Percentiles rank a stretch among this genome's conserved stretches.
phyloP scores from a whole-genome alignment of 2,329 filamentous ascomycete genomes.

The Paraphoma sp. region DNA sequence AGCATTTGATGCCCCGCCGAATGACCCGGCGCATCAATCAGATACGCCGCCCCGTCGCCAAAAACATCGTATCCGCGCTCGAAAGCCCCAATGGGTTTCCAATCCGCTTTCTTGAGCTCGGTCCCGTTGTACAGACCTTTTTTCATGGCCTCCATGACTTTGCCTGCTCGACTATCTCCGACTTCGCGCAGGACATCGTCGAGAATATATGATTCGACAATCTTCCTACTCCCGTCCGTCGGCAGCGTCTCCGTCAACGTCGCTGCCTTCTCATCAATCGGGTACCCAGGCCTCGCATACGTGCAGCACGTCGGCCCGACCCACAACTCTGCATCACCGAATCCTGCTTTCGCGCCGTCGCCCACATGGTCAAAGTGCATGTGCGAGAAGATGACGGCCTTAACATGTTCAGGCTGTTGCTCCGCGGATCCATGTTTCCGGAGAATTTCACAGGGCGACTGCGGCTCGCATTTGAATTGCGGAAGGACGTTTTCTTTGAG shows the following conservation, averaged over 20 bases:
- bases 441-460: conserved; percentile 35
- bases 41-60: conserved; percentile 55
- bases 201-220: conserved; percentile 41
- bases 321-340: conserved; percentile 47
- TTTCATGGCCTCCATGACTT: conserved; percentile 26
- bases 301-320: conserved; percentile 46
- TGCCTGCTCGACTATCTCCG: conserved; percentile 32
- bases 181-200: conserved; percentile 34
- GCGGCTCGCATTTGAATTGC: conserved; percentile 44
- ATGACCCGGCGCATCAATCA: conserved; percentile 61
- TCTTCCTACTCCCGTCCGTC: conserved; percentile 50
- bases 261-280: conserved; percentile 24
- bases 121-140: conserved; percentile 38
- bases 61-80: conserved; percentile 57
- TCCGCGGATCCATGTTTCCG: conserved; percentile 28
- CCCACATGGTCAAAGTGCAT: conserved; percentile 53
- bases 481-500: conserved; percentile 50
- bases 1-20: conserved; percentile 59
- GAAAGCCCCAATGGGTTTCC: conserved; percentile 51
- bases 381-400: conserved; percentile 49
- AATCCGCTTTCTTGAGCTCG: conserved; percentile 35
- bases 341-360: conserved; percentile 45
- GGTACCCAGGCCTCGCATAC: conserved; percentile 40
- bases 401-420: conserved; percentile 48
- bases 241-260: conserved; percentile 53